Base-by-base conservation (phyloP, 495 filamentous ascomycete genomes). In the Daldinia childiae region DNA sequence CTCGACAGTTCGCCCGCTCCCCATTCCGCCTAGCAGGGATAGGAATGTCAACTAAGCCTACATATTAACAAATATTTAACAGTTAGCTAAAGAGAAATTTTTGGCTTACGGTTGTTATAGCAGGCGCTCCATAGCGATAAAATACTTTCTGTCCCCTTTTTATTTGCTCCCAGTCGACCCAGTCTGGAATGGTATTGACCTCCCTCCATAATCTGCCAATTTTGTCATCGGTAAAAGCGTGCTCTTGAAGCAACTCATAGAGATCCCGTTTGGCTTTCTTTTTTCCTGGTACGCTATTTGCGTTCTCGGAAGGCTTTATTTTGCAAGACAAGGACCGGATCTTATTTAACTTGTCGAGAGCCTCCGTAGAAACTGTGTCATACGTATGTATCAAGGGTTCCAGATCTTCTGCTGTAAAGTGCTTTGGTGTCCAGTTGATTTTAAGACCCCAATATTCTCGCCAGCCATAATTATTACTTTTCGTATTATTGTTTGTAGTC, bases 101-200 rank as follows among this genome's bases (percentile, higher is more conserved):
- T 36, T n/a, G 52, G 38, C 78, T 68, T 69, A 79, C 79, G 30
- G 79, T 85, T 6, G 83, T 88, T 14, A 91, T 74, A 36, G 85
- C 87, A 4, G 90, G 86, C 17, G 86, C 88, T 21, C 88, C 90
- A 75, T 95, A 95, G 19, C 93, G 87, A 74, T 89, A 91, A 72
- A 90, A 91, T 0, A 90, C 84, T 26, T 87, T 82, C 76, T 93
- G 91, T 0, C 88, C 91, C 72, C 91, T 80, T 68, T 85, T 80
- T 69, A 97, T 90, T 75, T 93, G 91, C 9, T 86, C 83, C 92
- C 91, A 95, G 77, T 93, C 88, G 1, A 96, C 93, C 92, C 92
- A 96, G 14, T 84, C 79, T 0, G 92, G 93, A 19, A 93, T 78
- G 1, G 86, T 89, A 70, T 89, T 90, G 56, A 92, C 81, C 73